A percentile compares a stretch with the other conserved stretches of the same genome.
Conservation (phyloP, 495 filamentous ascomycete genomes). For the Hypomontagnella monticulosa region DNA sequence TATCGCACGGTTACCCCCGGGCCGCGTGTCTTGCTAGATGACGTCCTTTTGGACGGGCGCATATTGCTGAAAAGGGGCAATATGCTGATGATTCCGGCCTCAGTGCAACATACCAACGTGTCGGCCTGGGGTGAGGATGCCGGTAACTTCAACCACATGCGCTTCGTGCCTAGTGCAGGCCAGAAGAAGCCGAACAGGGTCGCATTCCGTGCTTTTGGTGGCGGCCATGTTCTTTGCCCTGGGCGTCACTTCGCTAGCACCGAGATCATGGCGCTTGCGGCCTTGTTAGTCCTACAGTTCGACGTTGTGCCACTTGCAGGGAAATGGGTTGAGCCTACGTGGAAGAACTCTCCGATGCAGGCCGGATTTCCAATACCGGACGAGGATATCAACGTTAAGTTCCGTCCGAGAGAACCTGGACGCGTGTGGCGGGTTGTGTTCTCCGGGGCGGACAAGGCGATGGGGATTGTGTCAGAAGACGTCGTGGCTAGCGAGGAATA, state of each 20-base stretch:
- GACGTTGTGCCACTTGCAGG: constrained; percentile 44
- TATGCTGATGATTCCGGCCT: constrained; percentile 45
- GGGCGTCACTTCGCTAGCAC: constrained; percentile 49
- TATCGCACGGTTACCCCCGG: constrained; percentile 33
- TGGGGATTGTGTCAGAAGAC: constrained; percentile 31
- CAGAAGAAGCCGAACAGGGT: constrained; percentile 34
- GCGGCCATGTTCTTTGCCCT: constrained; percentile 47
- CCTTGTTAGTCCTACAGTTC: constrained; percentile 52
- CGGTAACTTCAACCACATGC: constrained; percentile 42
- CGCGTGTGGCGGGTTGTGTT: constrained; percentile 31
- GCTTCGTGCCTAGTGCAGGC: constrained; percentile 35
- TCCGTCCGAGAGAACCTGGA: constrained; percentile 23
- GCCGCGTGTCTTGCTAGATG: constrained; percentile 40
- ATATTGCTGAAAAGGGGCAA: constrained; percentile 47
- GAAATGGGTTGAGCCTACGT: constrained; percentile 38
- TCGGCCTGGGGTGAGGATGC: constrained; percentile 44
- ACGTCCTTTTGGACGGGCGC: constrained; percentile 41
- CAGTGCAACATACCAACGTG: constrained; percentile 41
- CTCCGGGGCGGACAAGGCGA: constrained; percentile 17
- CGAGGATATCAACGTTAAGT: constrained; percentile 37
- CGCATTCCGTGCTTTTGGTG: constrained; percentile 51
- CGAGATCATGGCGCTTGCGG: constrained; percentile 48
- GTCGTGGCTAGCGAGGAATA: too few species aligned
- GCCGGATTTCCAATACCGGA: constrained; percentile 41
- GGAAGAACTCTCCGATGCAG: constrained; percentile 32